These are phyloP conservation scores for Helminthosporium solani DNA, from an alignment of 2,329 filamentous ascomycete genomes.

Conservation along the genomic window DNA sequence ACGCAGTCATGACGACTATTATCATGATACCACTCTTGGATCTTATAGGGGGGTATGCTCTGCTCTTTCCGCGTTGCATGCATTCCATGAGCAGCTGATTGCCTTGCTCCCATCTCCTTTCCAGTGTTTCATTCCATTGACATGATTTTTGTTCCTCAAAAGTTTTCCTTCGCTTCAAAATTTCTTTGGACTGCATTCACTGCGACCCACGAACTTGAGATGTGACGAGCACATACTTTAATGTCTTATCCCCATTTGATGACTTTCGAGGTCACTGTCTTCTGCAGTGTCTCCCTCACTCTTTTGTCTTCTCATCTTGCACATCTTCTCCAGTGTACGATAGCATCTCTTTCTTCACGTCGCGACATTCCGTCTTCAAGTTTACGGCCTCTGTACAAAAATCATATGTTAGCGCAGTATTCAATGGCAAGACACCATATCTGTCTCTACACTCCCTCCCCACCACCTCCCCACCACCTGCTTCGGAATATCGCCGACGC, in stretches of 20 bases:
- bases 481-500: not conserved
- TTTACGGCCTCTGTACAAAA: conserved; percentile 44
- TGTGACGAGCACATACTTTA: conserved; percentile 37
- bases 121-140: conserved; percentile 11
- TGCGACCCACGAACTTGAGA: conserved; percentile 33
- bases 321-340: conserved; percentile 32
- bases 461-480: conserved; percentile 2
- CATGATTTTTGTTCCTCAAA: conserved; percentile 17
- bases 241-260: conserved; percentile 41
- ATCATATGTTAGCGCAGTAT: conserved; percentile 37
- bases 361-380: conserved; percentile 13
- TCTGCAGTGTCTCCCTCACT: not conserved
- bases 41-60: conserved; percentile 39
- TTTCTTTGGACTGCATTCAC: conserved; percentile 27
- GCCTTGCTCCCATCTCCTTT: conserved; percentile 17
- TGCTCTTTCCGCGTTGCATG: conserved; percentile 31
- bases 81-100: conserved; percentile 27
- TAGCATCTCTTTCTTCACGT: conserved; percentile 25
- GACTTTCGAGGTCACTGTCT: conserved; percentile 30
- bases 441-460: not conserved
- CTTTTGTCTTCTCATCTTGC: conserved; percentile 10
- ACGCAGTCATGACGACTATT: conserved; percentile 43
- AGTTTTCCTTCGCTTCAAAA: conserved; percentile 21
- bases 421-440: conserved; percentile 25
- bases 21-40: conserved; percentile 34